Evolutionary conservation across 495 filamentous ascomycete species (phyloP), one percentile per base, ranked within the genome.

Genomic region (Penicillium cosmopolitanum): DNA sequence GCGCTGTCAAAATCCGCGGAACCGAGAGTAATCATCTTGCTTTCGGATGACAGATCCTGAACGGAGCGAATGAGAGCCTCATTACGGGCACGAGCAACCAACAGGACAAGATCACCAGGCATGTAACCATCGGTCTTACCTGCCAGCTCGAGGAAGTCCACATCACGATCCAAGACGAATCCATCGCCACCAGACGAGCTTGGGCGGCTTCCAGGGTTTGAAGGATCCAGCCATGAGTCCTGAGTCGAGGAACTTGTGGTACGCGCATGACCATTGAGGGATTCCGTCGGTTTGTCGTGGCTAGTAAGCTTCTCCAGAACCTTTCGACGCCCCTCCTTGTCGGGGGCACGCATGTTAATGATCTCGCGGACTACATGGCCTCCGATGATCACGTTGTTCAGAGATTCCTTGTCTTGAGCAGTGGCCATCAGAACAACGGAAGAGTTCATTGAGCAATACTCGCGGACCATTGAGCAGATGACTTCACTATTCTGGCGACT

Each of bases 111-210:
- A 72, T 98, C 95, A 4, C 93, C 95, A 0, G 95, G 95, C 92
- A 97, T 96, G 71, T 96, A 98, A 3, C 95, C 95, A 65, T 98
- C 95, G 0, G 93, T 98, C 65, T 91, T 86, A 16, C 93, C 92
- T 5, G 96, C 92, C 51, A 98, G 79, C 53, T 97, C 93, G 15
- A 98, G 86, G 54, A 97, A 89, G 71, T 98, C 95, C 10, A 98
- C 84, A n/a, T 88, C 80, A 2, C 82, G 75, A 55, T 88, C 87
- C 11, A 93, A 73, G 1, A 87, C 70, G 65, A 93, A 91, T 3
- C 85, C 87, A 55, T 86, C 87, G 16, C 72, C 71, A 21, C 79
- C 75, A 31, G 83, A 79, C 21, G 78, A 75, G 59, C 74, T 79
- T 7, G 76, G 73, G 36, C 75, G 76, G 53, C 79, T 80, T 18